These are phyloP conservation scores for Cladosporium sp. DNA, from an alignment of 2,329 filamentous ascomycete genomes.

Conservation along the genomic window DNA sequence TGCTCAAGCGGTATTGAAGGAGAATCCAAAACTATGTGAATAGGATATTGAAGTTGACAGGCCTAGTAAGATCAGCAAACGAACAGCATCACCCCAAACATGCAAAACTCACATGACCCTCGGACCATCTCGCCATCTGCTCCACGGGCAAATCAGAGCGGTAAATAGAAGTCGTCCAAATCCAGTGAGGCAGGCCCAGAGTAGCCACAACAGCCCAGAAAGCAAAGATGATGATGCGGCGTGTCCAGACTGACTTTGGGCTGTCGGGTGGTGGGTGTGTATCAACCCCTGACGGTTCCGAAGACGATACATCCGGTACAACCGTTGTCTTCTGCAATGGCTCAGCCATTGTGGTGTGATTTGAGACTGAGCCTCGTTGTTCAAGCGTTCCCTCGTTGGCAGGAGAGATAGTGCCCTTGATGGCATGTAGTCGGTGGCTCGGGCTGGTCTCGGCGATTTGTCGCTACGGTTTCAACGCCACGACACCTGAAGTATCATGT, in stretches of 20 bases:
- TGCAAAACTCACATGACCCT: constrained; percentile 73
- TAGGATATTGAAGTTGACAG: constrained; percentile 81
- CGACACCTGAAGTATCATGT: too few species aligned
- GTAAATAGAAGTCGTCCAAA: constrained; percentile 89
- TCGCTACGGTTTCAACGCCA: too few species aligned
- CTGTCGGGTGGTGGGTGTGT: constrained; percentile 68
- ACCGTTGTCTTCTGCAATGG: background rate
- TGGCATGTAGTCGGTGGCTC: too few species aligned
- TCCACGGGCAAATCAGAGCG: constrained; percentile 76
- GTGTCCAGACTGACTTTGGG: constrained; percentile 61
- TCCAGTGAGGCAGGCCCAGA: constrained; percentile 90
- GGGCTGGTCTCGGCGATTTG: too few species aligned
- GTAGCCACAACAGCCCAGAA: constrained; percentile 86
- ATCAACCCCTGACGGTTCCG: constrained; percentile 26
- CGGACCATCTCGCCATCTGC: constrained; percentile 86
- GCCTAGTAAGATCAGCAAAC: constrained; percentile 49
- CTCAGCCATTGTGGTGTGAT: constrained; percentile 1
- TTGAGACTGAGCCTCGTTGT: background rate
- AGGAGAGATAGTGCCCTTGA: too few species aligned
- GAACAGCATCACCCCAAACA: background rate
- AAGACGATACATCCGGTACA: background rate
- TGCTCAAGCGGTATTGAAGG: constrained; percentile 61
- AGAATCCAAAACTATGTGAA: constrained; percentile 74
- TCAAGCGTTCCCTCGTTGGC: background rate
- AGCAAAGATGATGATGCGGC: constrained; percentile 71